Conservation (phyloP, 2,329 filamentous ascomycete genomes). For the Penicillium sclerotiorum region DNA sequence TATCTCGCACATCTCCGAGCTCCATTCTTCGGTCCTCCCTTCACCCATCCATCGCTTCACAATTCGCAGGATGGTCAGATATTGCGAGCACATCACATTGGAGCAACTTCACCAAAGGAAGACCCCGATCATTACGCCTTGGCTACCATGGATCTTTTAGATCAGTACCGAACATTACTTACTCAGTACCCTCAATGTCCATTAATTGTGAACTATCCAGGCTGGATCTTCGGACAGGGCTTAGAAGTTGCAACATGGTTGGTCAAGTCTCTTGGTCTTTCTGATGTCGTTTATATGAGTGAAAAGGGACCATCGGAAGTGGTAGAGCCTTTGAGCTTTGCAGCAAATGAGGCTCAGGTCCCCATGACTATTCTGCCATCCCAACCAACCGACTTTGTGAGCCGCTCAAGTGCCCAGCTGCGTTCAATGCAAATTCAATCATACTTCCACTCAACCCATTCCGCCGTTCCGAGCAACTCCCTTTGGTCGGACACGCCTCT, state of each 20-base stretch:
- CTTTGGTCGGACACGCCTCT: conserved; percentile 53
- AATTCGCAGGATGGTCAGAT: conserved; percentile 39
- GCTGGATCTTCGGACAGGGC: conserved; percentile 58
- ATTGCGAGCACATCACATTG: conserved; percentile 57
- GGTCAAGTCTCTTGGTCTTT: conserved; percentile 49
- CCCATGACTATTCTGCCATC: conserved; percentile 52
- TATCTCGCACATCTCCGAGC: conserved; percentile 57
- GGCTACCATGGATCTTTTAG: conserved; percentile 56
- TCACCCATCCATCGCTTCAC: conserved; percentile 52
- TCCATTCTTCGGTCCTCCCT: conserved; percentile 59
- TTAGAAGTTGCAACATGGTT: conserved; percentile 53
- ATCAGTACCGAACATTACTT: conserved; percentile 48
- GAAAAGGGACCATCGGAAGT: conserved; percentile 51
- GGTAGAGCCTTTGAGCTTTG: conserved; percentile 43
- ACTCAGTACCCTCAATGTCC: conserved; percentile 48
- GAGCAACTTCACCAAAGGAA: conserved; percentile 56
- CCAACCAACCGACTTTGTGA: conserved; percentile 46
- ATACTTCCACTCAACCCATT: conserved; percentile 57
- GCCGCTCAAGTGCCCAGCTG: conserved; percentile 54
- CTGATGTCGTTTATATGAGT: conserved; percentile 58
- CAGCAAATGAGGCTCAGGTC: conserved; percentile 39
- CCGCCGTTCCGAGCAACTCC: conserved; percentile 29
- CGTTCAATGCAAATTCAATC: conserved; percentile 63
- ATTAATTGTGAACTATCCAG: conserved; percentile 60
- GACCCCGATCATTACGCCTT: conserved; percentile 59